Evolutionary conservation across 2,329 filamentous ascomycete genomes (phyloP), one percentile per base, ranked within the genome.

Genomic region (Ophiostoma sp.): DNA sequence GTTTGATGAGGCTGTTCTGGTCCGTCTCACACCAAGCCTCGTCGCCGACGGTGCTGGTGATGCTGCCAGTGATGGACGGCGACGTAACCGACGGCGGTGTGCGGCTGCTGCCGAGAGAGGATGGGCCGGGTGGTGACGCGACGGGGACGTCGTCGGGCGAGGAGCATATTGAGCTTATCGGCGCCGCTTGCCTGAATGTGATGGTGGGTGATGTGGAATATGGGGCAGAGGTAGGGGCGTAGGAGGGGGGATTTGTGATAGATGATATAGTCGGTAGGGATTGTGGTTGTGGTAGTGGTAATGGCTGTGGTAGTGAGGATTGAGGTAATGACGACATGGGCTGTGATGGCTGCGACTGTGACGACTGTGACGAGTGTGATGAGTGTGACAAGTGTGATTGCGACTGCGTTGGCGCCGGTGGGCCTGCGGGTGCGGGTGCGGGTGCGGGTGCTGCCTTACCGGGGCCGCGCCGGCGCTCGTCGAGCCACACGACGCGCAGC

Each of bases 401-500:
- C 40, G 60, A 63, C 60, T 42, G 60, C 38, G 55, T 38, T 60
- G 49, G 27, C 27, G 27, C 27, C 27, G 7, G 27, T 27, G 44
- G 27, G 6, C 9, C 18, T 47, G 55, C 16, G 4, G 11, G 40
- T 12, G 52, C 42, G 49, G 65, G 9, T 16, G 52, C 16, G 40
- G 52, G 9, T 16, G 49, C 18, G 16, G 65, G 14, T n/a, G 60
- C 47, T 14, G 66, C 45, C 36, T 42, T 42, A n/a, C 27, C 40
- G 11, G 66, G 42, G 11, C 38, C 62, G 45, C 49, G 64, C 2
- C 52, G 52, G 1, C 68, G 64, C 4, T 71, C 69, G 60, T 41
- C 69, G 44, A 74, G 69, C 76, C 76, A 77, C 1, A 77, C 72
- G 16, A 77, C 73, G 14, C 76, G 70, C 69, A 75, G 74, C 12